Percentiles rank a stretch among this genome's conserved stretches.
Conservation (phyloP, 768 basidiomycete species). For the Leccinum truebloodii region DNA sequence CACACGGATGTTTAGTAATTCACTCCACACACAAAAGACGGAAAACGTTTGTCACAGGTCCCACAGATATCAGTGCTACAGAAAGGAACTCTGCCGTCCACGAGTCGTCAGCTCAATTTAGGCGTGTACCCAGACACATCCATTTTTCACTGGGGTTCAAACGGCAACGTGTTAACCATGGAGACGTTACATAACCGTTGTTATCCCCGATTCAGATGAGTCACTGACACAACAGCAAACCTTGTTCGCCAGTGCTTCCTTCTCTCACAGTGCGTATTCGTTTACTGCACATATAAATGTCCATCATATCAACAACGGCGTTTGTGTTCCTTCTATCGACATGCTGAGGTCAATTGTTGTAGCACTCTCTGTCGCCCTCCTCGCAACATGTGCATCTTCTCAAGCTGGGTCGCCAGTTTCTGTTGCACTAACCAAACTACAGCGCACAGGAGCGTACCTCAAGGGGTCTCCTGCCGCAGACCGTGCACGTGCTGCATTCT, state of each 20-base stretch:
- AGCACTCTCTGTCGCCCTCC: slow-evolving; percentile 3
- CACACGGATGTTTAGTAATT: too few species aligned
- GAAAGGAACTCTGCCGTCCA: too few species aligned
- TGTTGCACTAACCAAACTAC: slow-evolving; percentile 15
- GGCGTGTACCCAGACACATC: too few species aligned
- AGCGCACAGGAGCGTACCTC: slow-evolving; percentile 15
- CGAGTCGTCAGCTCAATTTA: too few species aligned
- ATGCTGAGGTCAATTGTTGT: slow-evolving; percentile 16
- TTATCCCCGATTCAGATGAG: background rate
- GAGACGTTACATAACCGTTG: background rate
- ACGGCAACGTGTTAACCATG: background rate
- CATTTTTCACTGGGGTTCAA: too few species aligned
- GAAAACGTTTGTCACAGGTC: too few species aligned
- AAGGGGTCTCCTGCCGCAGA: slow-evolving; percentile 18
- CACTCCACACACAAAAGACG: too few species aligned
- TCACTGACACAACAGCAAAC: too few species aligned
- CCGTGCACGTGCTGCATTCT: slow-evolving; percentile 16
- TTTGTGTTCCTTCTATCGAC: background rate
- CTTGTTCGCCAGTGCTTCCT: background rate
- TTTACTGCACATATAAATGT: slow-evolving; percentile 10
- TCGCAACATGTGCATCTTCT: slow-evolving; percentile 9
- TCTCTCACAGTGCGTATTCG: background rate
- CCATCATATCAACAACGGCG: background rate
- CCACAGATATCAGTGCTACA: too few species aligned
- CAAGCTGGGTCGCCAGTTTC: slow-evolving; percentile 7